Percentiles rank a stretch among this genome's conserved stretches.
These are phyloP conservation scores for Macaranga tanarius DNA, from an alignment of 441 rosid species.

Conservation along the genomic window DNA sequence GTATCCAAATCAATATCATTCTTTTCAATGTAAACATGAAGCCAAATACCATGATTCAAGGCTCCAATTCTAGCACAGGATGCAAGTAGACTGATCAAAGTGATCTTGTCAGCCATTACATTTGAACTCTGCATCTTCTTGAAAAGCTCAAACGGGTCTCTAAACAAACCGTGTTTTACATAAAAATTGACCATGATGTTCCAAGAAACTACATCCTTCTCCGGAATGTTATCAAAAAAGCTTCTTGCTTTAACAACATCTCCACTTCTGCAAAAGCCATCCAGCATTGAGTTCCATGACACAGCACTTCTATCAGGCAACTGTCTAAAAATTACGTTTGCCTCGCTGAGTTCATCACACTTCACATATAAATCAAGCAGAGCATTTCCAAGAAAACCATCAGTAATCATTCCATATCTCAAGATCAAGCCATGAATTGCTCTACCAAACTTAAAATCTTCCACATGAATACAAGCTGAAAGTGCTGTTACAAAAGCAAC, in stretches of 20 bases:
- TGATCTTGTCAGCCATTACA: slow-evolving; percentile 12
- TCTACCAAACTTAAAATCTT: slow-evolving; percentile 36
- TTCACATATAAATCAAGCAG: slow-evolving; percentile 24
- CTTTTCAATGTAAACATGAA: slow-evolving; percentile 17
- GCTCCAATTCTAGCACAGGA: slow-evolving; percentile 23
- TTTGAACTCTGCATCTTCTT: slow-evolving; percentile 18
- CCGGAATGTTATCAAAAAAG: slow-evolving; percentile 17
- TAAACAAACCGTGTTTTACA: slow-evolving; percentile 3
- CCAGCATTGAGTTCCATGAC: slow-evolving; percentile 34
- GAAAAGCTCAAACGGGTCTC: slow-evolving; percentile 23
- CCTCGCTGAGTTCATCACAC: slow-evolving; percentile 18
- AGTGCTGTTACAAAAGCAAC: slow-evolving; percentile 24
- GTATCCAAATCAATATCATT: slow-evolving; percentile 7
- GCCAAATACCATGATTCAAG: slow-evolving; percentile 24
- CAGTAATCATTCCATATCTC: slow-evolving; percentile 25
- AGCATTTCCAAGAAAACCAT: slow-evolving; percentile 34
- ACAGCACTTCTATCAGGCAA: slow-evolving; percentile 25
- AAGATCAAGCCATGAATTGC: slow-evolving; percentile 46
- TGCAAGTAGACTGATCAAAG: slow-evolving; percentile 17
- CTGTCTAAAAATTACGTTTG: slow-evolving; percentile 11
- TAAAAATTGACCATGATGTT: slow-evolving; percentile 20
- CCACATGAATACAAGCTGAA: slow-evolving; percentile 23
- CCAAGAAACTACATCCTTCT: slow-evolving; percentile 23
- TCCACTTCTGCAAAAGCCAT: slow-evolving; percentile 16
- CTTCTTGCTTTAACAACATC: neutral